A percentile compares a stretch with the other conserved stretches of the same genome.
Conservation (phyloP, 352 stramenopile species). For the Phytopythium sindhum region DNA sequence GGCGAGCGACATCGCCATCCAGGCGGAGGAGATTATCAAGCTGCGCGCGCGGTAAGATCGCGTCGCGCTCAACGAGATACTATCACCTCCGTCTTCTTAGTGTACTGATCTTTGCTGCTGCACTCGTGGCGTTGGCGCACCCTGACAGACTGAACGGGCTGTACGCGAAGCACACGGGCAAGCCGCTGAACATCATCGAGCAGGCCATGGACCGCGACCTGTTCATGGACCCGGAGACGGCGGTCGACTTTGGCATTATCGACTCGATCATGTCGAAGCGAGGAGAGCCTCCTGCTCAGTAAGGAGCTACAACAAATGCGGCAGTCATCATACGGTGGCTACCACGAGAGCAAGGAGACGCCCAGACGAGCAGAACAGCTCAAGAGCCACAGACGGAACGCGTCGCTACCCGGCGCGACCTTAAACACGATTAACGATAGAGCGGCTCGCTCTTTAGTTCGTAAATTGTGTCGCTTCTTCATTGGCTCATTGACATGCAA, state of each 20-base stretch:
- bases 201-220: constrained; percentile 85
- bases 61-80: constrained; percentile 5
- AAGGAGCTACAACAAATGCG: neutral
- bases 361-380: too few species aligned
- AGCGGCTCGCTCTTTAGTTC: neutral
- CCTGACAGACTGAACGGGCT: constrained; percentile 65
- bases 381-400: neutral
- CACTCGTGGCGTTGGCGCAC: neutral
- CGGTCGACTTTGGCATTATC: constrained; percentile 81
- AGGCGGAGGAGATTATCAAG: constrained; percentile 98
- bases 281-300: constrained; percentile 11
- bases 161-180: constrained; percentile 69
- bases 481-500: constrained; percentile 1
- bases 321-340: neutral
- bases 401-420: neutral
- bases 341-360: neutral
- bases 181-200: constrained; percentile 76
- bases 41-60: constrained; percentile 52
- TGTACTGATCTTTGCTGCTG: neutral
- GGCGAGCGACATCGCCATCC: constrained; percentile 98
- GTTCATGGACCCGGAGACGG: constrained; percentile 78
- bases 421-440: neutral
- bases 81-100: too few species aligned
- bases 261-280: constrained; percentile 78
- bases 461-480: constrained; percentile 1